phyloP scores from a whole-genome alignment of 805 yeast genomes.

The Isabelozyma pseudorhagii region DNA sequence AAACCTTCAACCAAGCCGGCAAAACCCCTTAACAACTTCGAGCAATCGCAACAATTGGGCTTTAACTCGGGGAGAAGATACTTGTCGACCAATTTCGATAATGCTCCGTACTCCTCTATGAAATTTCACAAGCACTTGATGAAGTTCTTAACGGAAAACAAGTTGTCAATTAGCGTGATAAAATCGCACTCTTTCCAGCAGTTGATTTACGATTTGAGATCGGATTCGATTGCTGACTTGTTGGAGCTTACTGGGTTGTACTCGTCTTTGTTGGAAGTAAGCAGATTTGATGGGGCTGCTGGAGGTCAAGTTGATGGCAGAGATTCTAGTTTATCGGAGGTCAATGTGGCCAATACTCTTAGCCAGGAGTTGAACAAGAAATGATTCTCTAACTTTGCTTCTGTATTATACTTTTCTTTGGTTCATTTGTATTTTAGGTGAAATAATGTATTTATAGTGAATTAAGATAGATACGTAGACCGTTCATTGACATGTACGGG shows the following conservation, averaged over 20 bases:
- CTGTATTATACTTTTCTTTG: background rate
- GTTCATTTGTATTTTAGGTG: constrained; percentile 3
- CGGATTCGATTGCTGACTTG: constrained; percentile 46
- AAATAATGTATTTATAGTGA: constrained; percentile 1
- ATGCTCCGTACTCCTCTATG: constrained; percentile 40
- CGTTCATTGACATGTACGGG: too few species aligned
- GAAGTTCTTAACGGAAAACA: constrained; percentile 51
- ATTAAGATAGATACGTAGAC: background rate
- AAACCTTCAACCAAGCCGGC: background rate
- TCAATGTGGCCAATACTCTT: constrained; percentile 20
- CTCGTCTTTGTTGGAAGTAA: constrained; percentile 43
- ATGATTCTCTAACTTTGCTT: constrained; percentile 1
- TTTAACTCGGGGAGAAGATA: constrained; percentile 13
- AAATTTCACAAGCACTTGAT: constrained; percentile 51
- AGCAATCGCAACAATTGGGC: constrained; percentile 2
- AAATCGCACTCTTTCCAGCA: constrained; percentile 52
- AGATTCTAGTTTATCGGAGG: constrained; percentile 12
- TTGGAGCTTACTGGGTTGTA: constrained; percentile 45
- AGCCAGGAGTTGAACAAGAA: constrained; percentile 16
- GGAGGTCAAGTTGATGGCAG: constrained; percentile 4
- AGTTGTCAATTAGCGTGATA: constrained; percentile 45
- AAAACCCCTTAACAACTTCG: constrained; percentile 1
- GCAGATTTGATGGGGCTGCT: constrained; percentile 19
- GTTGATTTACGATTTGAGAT: constrained; percentile 46
- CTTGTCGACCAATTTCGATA: constrained; percentile 33